These are phyloP conservation scores for Erythrophleum fordii DNA, from an alignment of 306 rosid species.

Conservation along the genomic window DNA sequence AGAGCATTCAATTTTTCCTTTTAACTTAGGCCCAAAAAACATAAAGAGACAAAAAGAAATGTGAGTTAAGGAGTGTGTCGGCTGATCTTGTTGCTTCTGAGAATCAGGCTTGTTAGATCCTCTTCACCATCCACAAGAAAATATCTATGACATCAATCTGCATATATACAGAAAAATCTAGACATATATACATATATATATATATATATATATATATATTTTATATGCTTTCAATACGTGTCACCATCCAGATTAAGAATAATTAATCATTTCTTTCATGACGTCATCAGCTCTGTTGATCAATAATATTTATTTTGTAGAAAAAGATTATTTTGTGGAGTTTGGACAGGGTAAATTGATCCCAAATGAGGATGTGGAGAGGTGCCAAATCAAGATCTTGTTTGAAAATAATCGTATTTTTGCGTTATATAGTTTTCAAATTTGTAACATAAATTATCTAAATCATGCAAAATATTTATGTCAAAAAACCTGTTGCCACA, in stretches of 20 bases:
- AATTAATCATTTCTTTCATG: neutral
- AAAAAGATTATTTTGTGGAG: neutral
- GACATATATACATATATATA: too few relatives aligned
- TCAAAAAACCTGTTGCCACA: too few relatives aligned
- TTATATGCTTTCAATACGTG: neutral
- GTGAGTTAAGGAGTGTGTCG: neutral
- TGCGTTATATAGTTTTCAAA: too few relatives aligned
- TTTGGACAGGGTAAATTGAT: neutral
- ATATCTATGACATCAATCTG: conserved; percentile 23
- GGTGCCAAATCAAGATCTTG: neutral
- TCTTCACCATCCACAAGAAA: neutral
- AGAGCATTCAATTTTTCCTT: neutral
- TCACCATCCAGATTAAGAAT: neutral
- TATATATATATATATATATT: too few relatives aligned
- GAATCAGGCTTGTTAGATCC: neutral
- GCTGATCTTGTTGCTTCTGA: conserved; percentile 30
- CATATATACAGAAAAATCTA: neutral
- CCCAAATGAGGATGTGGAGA: neutral
- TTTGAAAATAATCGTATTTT: too few relatives aligned
- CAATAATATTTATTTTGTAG: neutral
- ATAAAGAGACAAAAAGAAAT: neutral
- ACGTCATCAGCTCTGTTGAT: conserved; percentile 25
- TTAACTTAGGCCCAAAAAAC: neutral
- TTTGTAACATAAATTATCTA: too few relatives aligned
- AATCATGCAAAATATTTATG: too few relatives aligned